A percentile compares a stretch with the other conserved stretches of the same genome.
phyloP scores from a whole-genome alignment of 768 basidiomycete genomes.

The Porpolomopsis calyptriformis region DNA sequence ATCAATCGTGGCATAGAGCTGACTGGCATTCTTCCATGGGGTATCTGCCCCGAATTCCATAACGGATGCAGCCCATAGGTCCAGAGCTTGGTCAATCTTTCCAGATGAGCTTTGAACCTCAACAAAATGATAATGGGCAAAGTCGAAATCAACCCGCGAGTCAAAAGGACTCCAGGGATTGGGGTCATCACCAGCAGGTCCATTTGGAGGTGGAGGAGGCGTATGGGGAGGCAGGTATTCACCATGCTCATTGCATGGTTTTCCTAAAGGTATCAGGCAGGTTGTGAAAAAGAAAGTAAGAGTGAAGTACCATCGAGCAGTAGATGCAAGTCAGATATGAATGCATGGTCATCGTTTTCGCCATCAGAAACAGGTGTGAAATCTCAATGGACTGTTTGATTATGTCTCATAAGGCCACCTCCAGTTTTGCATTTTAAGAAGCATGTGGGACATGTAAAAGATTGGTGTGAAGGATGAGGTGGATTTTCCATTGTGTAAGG shows the following conservation, averaged over 20 bases:
- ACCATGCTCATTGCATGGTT: constrained; percentile 10
- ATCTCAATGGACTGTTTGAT: no score
- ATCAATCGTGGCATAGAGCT: constrained; percentile 18
- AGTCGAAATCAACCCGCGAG: constrained; percentile 2
- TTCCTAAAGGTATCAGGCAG: constrained; percentile 6
- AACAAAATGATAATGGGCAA: constrained; percentile 13
- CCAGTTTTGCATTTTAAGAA: no score
- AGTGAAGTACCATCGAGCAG: background rate
- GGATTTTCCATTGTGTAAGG: no score
- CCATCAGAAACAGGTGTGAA: no score
- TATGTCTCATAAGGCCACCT: no score
- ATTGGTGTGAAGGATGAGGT: no score
- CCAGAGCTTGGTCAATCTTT: constrained; percentile 14
- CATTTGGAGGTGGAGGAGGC: constrained; percentile 5
- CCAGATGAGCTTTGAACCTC: constrained; percentile 13
- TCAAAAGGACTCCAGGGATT: constrained; percentile 15
- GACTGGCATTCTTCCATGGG: constrained; percentile 15
- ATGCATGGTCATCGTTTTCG: no score
- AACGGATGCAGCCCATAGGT: constrained; percentile 13
- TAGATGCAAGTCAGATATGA: no score
- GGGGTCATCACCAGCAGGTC: constrained; percentile 1
- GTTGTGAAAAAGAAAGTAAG: no score
- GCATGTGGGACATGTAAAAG: no score
- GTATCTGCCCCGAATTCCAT: constrained; percentile 2
- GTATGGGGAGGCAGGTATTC: constrained; percentile 5